Evolutionary conservation across 116 monocot species (phyloP), one percentile per base, ranked within the genome.

Genomic region (Posidonia oceanica): DNA sequence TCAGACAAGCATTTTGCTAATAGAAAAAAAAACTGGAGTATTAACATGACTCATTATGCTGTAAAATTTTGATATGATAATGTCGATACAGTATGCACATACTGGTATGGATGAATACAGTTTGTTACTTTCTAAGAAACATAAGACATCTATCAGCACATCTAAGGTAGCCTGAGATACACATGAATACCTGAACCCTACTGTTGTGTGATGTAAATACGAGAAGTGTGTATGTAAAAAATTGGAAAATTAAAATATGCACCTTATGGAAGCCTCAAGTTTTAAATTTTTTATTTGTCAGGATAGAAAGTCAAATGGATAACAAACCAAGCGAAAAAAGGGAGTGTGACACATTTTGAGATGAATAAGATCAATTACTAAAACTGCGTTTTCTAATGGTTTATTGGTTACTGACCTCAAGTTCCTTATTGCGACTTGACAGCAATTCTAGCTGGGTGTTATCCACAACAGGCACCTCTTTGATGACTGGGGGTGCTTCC

Each of bases 391-490:
- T 48, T 48, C 29, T 39, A 4, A 65, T 65, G 17, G 42, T 18
- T 52, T 52, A 36, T 68, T 57, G 29, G 18, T 12, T 57, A 21
- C 23, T 17, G 20, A 97, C 97, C 90, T 93, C 93, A 53, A 98
- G 76, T 61, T 93, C 81, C 52, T 78, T 89, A 63, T 93, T 98
- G 8, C 56, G 80, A 66, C 53, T 74, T 52, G 84, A 83, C 59
- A 98, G 59, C 68, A 82, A 15, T 63, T 92, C 90, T 61, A 98
- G 67, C 74, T 87, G 76, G 20, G 89, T 78, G 36, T 86, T 87
- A 76, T 90, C 99, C 52, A 88, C 81, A 40, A 99, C 86, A 39
- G 85, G 93, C 29, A 93, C 90, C 69, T 99, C 99, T 76, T 89
- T 83, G 71, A 99, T 83, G 20, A 92, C 82, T 68, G 90, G 86